These are phyloP conservation scores for Barnettozyma hawaiiensis DNA, from an alignment of 1,139 yeast species.

Conservation along the genomic window DNA sequence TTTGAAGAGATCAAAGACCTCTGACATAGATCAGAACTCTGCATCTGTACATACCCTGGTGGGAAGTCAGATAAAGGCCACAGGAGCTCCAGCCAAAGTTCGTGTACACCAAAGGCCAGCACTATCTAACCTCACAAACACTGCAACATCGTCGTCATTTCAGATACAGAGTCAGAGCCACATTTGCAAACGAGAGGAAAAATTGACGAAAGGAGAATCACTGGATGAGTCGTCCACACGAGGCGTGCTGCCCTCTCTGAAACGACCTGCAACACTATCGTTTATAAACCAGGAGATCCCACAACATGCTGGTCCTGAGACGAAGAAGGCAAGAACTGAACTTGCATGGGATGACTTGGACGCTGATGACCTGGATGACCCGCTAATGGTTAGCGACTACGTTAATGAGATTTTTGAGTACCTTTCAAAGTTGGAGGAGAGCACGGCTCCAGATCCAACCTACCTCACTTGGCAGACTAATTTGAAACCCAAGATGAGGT, in stretches of 20 bases:
- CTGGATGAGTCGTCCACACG: slow-evolving; percentile 1
- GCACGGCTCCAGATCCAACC: slow-evolving; percentile 69
- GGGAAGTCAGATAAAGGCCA: not conserved
- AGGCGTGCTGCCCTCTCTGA: slow-evolving; percentile 11
- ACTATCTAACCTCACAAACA: slow-evolving; percentile 23
- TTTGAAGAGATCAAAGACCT: slow-evolving; percentile 11
- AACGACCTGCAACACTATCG: slow-evolving; percentile 17
- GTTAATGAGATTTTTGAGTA: slow-evolving; percentile 78
- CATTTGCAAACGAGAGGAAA: not conserved
- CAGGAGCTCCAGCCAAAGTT: not conserved
- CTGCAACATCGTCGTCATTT: slow-evolving; percentile 7
- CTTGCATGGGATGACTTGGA: slow-evolving; percentile 63
- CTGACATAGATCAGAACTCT: not conserved
- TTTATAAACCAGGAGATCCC: slow-evolving; percentile 4
- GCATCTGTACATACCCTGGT: not conserved
- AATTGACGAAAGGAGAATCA: not conserved
- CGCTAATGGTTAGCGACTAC: slow-evolving; percentile 88
- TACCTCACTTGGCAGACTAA: slow-evolving; percentile 63
- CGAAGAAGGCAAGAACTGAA: slow-evolving; percentile 19
- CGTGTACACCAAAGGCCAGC: slow-evolving; percentile 19
- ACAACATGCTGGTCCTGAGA: slow-evolving; percentile 5
- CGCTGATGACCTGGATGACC: slow-evolving; percentile 77
- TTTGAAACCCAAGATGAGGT: slow-evolving; percentile 78
- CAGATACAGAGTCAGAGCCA: not conserved
- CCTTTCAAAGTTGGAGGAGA: slow-evolving; percentile 61